Evolutionary conservation across 352 stramenopile genomes (phyloP).

Genomic region (Discostella stelligera): DNA sequence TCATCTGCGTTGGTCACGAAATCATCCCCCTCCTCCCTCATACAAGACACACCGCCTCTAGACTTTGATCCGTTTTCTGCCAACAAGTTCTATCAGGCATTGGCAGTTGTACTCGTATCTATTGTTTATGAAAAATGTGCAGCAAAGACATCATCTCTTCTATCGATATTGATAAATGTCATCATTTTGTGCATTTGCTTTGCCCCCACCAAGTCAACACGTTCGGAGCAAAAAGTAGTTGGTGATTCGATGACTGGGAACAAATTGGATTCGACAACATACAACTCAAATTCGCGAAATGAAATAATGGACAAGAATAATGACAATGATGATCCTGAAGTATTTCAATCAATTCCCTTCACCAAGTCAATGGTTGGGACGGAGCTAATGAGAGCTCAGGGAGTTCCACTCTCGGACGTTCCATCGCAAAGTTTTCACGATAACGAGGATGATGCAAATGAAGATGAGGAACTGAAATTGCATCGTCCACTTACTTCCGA

Average conservation of each 20-base stretch:
- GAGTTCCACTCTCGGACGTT: conserved; percentile 32
- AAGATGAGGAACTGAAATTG: not conserved
- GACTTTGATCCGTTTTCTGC: too few species aligned
- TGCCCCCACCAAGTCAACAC: conserved; percentile 6
- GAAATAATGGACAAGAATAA: conserved; percentile 2
- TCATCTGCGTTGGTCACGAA: not conserved
- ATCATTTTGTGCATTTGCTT: conserved; percentile 18
- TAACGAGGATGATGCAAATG: not conserved
- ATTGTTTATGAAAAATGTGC: conserved; percentile 25
- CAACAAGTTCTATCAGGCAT: conserved; percentile 27
- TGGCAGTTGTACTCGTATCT: conserved; percentile 29
- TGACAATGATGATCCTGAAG: not conserved
- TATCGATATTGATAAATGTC: conserved; percentile 6
- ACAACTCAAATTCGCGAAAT: not conserved
- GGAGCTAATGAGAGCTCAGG: conserved; percentile 23
- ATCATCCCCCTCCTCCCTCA: too few species aligned
- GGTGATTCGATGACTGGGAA: not conserved
- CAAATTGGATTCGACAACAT: conserved; percentile 1
- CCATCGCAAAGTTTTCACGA: conserved; percentile 1
- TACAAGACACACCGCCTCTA: too few species aligned
- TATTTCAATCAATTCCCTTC: conserved; percentile 1
- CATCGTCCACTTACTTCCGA: conserved; percentile 13
- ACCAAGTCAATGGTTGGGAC: conserved; percentile 28
- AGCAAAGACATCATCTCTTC: conserved; percentile 19
- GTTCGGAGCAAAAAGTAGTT: not conserved